Conservation (phyloP, 805 yeast genomes). For the Sugiyamaella mastotermitis region DNA sequence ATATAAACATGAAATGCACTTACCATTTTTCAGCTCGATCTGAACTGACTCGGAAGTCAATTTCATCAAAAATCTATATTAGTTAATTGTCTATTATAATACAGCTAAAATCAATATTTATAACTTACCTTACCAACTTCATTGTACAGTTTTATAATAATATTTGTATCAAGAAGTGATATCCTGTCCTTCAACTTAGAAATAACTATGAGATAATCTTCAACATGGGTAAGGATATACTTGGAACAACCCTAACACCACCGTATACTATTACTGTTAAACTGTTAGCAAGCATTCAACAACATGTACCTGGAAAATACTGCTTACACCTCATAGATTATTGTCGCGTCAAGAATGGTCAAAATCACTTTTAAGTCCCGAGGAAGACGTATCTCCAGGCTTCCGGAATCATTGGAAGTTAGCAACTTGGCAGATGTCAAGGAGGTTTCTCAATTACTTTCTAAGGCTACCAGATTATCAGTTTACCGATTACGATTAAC, state of each 20-base stretch:
- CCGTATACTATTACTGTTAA: too few species aligned
- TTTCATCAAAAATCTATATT: conserved; percentile 64
- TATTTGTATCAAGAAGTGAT: not conserved
- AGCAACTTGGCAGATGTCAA: conserved; percentile 37
- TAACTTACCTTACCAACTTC: conserved; percentile 53
- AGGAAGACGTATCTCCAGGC: conserved; percentile 20
- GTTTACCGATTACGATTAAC: conserved; percentile 55
- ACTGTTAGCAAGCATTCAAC: too few species aligned
- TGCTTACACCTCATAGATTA: too few species aligned
- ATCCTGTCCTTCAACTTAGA: not conserved
- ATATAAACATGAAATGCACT: conserved; percentile 9
- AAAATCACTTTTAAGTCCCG: conserved; percentile 19
- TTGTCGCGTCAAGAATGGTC: conserved; percentile 19
- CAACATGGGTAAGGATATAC: too few species aligned
- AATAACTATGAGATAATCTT: too few species aligned
- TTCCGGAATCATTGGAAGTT: conserved; percentile 26
- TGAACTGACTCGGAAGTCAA: conserved; percentile 81
- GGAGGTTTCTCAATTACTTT: conserved; percentile 39
- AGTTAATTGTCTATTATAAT: conserved; percentile 4
- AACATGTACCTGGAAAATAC: too few species aligned
- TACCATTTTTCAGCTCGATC: conserved; percentile 85
- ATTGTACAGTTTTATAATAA: too few species aligned
- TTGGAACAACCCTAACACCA: too few species aligned
- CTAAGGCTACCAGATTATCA: conserved; percentile 40
- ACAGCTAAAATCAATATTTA: not conserved